Percentiles rank a stretch among this genome's conserved stretches.
These are phyloP conservation scores for Lactifluus volemus DNA, from an alignment of 768 basidiomycete genomes.

Conservation along the genomic window DNA sequence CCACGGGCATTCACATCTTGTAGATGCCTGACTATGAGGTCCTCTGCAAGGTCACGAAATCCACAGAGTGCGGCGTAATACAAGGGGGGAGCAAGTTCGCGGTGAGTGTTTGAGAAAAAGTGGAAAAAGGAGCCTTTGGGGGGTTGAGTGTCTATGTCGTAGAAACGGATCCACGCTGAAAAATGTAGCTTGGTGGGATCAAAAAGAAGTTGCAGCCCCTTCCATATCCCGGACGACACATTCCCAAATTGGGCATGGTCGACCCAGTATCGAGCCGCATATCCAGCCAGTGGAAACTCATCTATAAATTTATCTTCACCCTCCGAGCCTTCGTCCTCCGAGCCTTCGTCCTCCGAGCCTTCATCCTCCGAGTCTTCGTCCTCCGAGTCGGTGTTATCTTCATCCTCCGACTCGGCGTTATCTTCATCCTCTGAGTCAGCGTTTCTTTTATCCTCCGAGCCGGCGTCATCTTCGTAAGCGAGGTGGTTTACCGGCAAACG, in stretches of 20 bases:
- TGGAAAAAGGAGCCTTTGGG: no score
- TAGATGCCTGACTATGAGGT: background rate
- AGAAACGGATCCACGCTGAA: background rate
- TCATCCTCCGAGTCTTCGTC: no score
- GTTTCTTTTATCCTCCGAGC: no score
- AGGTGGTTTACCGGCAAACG: background rate
- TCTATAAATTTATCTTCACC: background rate
- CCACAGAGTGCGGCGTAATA: background rate
- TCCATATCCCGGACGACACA: background rate
- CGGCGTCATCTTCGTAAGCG: background rate
- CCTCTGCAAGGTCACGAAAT: background rate
- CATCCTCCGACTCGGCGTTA: no score
- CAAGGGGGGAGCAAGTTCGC: background rate
- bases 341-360: no score
- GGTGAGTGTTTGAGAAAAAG: accelerated
- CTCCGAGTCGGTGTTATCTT: no score
- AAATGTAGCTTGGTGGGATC: background rate
- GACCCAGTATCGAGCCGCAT: background rate
- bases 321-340: no score
- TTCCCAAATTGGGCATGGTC: background rate
- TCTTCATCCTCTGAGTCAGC: no score
- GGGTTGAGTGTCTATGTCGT: background rate
- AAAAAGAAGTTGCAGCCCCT: background rate
- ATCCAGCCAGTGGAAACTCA: background rate
- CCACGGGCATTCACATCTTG: background rate